Percentiles rank a stretch among this genome's conserved stretches.
phyloP scores from a whole-genome alignment of 345 rosid species.

The Erodium maritimum region DNA sequence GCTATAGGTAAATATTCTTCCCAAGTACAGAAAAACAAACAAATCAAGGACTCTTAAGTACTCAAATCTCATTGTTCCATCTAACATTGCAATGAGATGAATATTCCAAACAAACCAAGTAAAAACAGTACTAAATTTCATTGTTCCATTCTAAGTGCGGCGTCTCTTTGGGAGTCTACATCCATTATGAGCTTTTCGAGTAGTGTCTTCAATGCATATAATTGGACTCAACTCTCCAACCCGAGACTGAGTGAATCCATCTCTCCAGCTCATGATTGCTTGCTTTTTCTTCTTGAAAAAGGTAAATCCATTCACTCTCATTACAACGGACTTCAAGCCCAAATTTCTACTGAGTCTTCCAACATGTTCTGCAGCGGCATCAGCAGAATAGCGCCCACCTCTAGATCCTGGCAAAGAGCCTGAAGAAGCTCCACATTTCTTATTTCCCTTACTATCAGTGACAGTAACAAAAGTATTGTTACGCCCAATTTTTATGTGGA shows the following conservation, averaged over 20 bases:
- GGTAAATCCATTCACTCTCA: slow-evolving; percentile 74
- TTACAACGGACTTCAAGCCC: slow-evolving; percentile 74
- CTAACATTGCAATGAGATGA: background rate
- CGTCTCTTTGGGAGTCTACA: slow-evolving; percentile 78
- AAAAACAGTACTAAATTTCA: background rate
- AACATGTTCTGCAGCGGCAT: slow-evolving; percentile 79
- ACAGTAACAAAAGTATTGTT: slow-evolving; percentile 74
- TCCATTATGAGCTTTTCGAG: slow-evolving; percentile 77
- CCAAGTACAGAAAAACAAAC: too few species aligned
- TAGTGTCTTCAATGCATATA: slow-evolving; percentile 67
- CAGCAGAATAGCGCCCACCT: slow-evolving; percentile 67
- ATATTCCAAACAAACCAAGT: background rate
- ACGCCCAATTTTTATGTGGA: slow-evolving; percentile 53
- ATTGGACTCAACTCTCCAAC: slow-evolving; percentile 37
- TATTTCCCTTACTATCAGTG: slow-evolving; percentile 73
- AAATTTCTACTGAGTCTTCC: slow-evolving; percentile 50
- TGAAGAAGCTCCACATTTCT: slow-evolving; percentile 41
- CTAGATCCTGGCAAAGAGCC: slow-evolving; percentile 44
- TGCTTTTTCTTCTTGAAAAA: slow-evolving; percentile 72
- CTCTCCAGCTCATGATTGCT: slow-evolving; percentile 64
- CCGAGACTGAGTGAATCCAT: slow-evolving; percentile 46
- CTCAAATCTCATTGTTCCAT: background rate
- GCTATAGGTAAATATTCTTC: too few species aligned
- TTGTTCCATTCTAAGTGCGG: slow-evolving; percentile 20
- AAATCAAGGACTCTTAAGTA: too few species aligned